Evolutionary conservation across 768 basidiomycete species (phyloP).

Genomic region (Russula foetens): DNA sequence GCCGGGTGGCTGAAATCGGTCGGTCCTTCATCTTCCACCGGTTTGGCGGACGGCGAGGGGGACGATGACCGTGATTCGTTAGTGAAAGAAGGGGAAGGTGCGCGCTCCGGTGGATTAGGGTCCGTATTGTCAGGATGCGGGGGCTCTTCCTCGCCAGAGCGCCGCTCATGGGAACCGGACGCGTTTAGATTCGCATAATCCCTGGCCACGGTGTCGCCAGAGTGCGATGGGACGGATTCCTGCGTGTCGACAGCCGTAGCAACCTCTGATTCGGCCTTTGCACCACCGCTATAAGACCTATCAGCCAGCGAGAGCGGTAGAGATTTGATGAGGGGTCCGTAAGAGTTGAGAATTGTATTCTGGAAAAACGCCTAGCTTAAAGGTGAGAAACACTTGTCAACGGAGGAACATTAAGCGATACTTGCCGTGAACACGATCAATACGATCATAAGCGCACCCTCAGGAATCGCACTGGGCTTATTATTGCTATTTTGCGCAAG

Average conservation of each 20-base stretch:
- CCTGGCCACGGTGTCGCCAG: background rate
- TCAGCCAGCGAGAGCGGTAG: constrained; percentile 78
- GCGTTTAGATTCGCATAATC: background rate
- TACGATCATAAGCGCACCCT: constrained; percentile 81
- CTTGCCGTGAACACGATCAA: constrained; percentile 77
- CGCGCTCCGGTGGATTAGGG: background rate
- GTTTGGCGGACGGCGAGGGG: constrained; percentile 20
- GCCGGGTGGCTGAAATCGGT: constrained; percentile 85
- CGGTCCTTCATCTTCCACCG: constrained; percentile 24
- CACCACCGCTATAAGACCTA: constrained; percentile 38
- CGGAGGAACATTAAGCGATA: background rate
- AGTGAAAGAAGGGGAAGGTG: background rate
- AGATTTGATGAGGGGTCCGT: constrained; percentile 67
- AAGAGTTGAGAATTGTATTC: constrained; percentile 65
- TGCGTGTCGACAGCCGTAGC: background rate
- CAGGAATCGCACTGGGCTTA: constrained; percentile 50
- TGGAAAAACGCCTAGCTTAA: constrained; percentile 57
- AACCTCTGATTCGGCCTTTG: background rate
- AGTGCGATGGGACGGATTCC: background rate
- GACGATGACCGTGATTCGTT: constrained; percentile 8
- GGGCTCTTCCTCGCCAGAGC: background rate
- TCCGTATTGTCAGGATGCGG: background rate
- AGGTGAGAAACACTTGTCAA: background rate
- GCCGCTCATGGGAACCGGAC: background rate
- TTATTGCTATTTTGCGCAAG: constrained; percentile 50